Conservation (phyloP, 805 yeast genomes). For the Kazachstania psychrophila region DNA sequence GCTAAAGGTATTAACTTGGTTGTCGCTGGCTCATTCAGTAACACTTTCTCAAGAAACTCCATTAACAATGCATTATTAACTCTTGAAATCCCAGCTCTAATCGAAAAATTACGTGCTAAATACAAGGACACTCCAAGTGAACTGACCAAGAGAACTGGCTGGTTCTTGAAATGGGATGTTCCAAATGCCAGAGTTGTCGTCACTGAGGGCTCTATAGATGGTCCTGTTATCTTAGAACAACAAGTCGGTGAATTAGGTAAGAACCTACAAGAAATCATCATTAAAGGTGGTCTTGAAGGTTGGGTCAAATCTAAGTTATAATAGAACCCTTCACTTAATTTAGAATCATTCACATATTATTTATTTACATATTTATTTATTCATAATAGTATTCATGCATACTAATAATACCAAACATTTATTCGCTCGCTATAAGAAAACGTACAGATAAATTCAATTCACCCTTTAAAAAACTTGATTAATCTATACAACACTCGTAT, state of each 20-base stretch:
- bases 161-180: constrained; percentile 90
- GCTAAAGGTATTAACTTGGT: constrained; percentile 90
- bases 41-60: constrained; percentile 90
- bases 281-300: constrained; percentile 95
- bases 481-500: no score
- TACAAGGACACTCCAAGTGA: constrained; percentile 50
- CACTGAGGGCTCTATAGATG: constrained; percentile 43
- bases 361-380: constrained; percentile 2
- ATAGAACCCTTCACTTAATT: not conserved
- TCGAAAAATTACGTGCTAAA: constrained; percentile 62
- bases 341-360: not conserved
- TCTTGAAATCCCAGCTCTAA: constrained; percentile 83
- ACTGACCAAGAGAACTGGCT: constrained; percentile 89
- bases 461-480: no score
- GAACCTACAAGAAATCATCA: constrained; percentile 91
- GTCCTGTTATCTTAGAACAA: constrained; percentile 58
- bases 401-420: no score
- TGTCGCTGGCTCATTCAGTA: constrained; percentile 95
- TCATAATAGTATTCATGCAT: not conserved
- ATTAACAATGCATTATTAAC: constrained; percentile 94
- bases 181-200: constrained; percentile 74
- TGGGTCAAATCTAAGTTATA: constrained; percentile 80
- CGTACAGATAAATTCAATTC: no score
- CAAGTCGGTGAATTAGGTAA: constrained; percentile 94
- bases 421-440: no score